Evolutionary conservation across 306 rosid genomes (phyloP).

Genomic region (Sicyos baderoa): DNA sequence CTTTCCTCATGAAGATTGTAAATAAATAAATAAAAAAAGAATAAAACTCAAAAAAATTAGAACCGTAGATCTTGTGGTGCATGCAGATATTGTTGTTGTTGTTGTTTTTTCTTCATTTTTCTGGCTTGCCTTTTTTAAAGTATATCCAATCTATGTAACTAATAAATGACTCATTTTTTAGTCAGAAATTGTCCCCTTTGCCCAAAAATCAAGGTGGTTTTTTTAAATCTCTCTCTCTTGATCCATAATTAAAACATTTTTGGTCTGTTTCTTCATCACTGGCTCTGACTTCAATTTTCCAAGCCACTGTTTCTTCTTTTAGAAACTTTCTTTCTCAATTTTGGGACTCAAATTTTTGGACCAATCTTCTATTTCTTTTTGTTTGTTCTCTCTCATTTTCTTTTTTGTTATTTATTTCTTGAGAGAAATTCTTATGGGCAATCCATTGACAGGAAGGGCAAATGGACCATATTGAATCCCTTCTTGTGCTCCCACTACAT

Average conservation of each 20-base stretch:
- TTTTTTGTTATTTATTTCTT: slow-evolving; percentile 24
- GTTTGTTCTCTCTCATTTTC: not conserved
- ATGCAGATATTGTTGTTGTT: not conserved
- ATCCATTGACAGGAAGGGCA: slow-evolving; percentile 89
- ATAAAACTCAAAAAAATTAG: not conserved
- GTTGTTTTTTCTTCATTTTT: not conserved
- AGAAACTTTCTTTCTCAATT: not conserved
- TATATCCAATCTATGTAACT: slow-evolving; percentile 14
- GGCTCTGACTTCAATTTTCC: not conserved
- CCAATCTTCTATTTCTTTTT: not conserved
- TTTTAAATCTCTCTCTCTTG: not conserved
- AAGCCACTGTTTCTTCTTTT: not conserved
- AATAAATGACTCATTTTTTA: slow-evolving; percentile 11
- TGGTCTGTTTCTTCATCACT: not conserved
- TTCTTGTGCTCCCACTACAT: slow-evolving; percentile 48
- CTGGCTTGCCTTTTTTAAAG: not conserved
- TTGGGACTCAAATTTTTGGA: not conserved
- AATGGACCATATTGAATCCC: slow-evolving; percentile 97
- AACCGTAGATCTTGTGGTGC: not conserved
- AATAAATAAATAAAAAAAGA: not conserved
- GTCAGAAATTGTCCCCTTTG: slow-evolving; percentile 16
- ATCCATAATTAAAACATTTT: not conserved
- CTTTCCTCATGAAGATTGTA: slow-evolving; percentile 8
- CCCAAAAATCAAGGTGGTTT: not conserved
- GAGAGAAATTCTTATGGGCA: slow-evolving; percentile 59